Evolutionary conservation across 2,329 filamentous ascomycete species (phyloP).

Genomic region (Penicillium italicum): DNA sequence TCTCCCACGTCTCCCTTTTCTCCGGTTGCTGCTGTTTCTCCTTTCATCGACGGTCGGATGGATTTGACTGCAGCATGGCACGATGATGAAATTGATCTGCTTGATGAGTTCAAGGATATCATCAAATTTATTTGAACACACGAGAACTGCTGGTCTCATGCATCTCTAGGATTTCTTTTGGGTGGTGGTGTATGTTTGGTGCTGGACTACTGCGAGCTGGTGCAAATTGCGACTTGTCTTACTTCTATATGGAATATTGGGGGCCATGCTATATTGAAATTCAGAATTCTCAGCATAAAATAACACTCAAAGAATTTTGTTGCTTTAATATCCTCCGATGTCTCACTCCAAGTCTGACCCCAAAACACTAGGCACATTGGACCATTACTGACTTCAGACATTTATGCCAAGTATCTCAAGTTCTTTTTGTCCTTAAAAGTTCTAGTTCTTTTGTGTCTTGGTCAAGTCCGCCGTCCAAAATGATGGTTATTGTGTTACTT

Average conservation of each 20-base stretch:
- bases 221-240: not conserved
- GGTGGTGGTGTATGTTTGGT: not conserved
- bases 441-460: not conserved
- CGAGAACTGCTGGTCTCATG: not conserved
- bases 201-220: not conserved
- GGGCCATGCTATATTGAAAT: not conserved
- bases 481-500: too few species aligned
- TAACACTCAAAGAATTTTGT: not conserved
- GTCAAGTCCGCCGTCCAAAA: too few species aligned
- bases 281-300: not conserved
- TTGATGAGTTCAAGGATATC: slow-evolving; percentile 42
- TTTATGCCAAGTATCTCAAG: not conserved
- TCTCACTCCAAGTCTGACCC: too few species aligned
- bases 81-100: slow-evolving; percentile 36
- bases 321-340: not conserved
- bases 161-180: not conserved
- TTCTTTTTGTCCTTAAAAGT: not conserved
- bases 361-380: too few species aligned
- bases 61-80: slow-evolving; percentile 27
- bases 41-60: not conserved
- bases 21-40: not conserved
- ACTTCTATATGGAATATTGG: not conserved
- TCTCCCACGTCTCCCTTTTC: not conserved
- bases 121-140: slow-evolving; percentile 31
- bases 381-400: not conserved